Evolutionary conservation across 805 yeast species (phyloP).

Genomic region (Zygotorulaspora danielsina): DNA sequence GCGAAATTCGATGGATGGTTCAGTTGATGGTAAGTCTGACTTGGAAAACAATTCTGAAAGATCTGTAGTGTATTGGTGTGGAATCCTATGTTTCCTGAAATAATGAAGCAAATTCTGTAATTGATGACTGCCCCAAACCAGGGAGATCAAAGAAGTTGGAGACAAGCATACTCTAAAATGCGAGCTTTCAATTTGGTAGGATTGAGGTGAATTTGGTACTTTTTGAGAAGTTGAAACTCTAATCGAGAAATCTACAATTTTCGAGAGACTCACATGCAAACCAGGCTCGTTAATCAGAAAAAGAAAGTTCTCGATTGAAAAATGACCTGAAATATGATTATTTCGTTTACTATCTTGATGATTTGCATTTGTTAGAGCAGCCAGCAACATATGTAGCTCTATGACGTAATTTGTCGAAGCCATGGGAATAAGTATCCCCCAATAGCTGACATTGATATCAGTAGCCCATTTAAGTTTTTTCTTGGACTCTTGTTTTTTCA

Average conservation of each 20-base stretch:
- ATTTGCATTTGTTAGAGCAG: slow-evolving; percentile 18
- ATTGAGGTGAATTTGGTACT: slow-evolving; percentile 33
- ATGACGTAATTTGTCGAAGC: slow-evolving; percentile 27
- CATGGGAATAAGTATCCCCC: slow-evolving; percentile 31
- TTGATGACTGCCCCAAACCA: slow-evolving; percentile 35
- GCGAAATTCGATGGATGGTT: slow-evolving; percentile 34
- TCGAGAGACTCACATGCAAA: slow-evolving; percentile 39
- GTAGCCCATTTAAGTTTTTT: slow-evolving; percentile 18
- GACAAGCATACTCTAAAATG: slow-evolving; percentile 56
- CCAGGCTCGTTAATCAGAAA: slow-evolving; percentile 30
- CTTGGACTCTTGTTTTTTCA: neutral
- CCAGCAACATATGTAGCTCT: slow-evolving; percentile 26
- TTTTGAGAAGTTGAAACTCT: slow-evolving; percentile 42
- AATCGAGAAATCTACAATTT: slow-evolving; percentile 44
- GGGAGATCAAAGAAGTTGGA: slow-evolving; percentile 44
- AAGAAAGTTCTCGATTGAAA: slow-evolving; percentile 29
- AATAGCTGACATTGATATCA: slow-evolving; percentile 24
- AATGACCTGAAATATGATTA: slow-evolving; percentile 22
- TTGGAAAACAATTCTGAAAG: slow-evolving; percentile 3
- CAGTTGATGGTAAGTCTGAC: slow-evolving; percentile 8
- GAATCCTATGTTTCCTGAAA: slow-evolving; percentile 19
- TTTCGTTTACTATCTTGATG: slow-evolving; percentile 3
- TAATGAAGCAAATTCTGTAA: slow-evolving; percentile 15
- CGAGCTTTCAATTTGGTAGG: slow-evolving; percentile 55
- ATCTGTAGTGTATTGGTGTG: slow-evolving; percentile 3